phyloP scores from a whole-genome alignment of 306 rosid species.

The Prunus fruticosa region DNA sequence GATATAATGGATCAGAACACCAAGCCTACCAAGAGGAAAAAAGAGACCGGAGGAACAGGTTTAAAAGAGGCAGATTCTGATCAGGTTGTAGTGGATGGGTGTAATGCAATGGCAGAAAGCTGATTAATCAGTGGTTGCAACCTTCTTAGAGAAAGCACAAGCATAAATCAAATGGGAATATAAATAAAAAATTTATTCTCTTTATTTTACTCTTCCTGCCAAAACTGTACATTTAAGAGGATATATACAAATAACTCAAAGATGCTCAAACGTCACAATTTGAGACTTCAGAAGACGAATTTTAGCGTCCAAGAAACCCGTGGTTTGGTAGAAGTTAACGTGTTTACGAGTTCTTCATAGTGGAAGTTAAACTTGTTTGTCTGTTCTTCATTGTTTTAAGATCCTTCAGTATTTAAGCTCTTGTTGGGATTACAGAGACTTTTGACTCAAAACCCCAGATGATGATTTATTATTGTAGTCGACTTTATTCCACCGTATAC shows the following conservation, averaged over 20 bases:
- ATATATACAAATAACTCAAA: constrained; percentile 3
- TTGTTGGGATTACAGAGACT: constrained; percentile 5
- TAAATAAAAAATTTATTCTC: neutral
- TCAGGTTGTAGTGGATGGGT: no score
- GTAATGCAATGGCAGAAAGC: no score
- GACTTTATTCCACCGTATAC: constrained; percentile 67
- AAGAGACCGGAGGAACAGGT: no score
- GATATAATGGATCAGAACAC: neutral
- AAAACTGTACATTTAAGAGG: constrained; percentile 12
- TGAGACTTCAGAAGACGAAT: neutral
- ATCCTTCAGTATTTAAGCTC: neutral
- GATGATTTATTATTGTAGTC: constrained; percentile 51
- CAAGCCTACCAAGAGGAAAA: no score
- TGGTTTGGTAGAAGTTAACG: no score
- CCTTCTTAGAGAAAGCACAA: constrained; percentile 1
- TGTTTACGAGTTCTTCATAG: no score
- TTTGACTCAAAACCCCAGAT: constrained; percentile 36
- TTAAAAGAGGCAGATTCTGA: no score
- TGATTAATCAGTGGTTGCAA: neutral
- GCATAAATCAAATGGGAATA: neutral
- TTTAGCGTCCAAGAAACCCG: no score
- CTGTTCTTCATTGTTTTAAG: neutral
- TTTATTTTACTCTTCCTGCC: neutral
- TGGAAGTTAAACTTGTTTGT: neutral
- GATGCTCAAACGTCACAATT: neutral